Conservation (phyloP, 1,284 basidiomycete genomes). For the Tilletia setariae region DNA sequence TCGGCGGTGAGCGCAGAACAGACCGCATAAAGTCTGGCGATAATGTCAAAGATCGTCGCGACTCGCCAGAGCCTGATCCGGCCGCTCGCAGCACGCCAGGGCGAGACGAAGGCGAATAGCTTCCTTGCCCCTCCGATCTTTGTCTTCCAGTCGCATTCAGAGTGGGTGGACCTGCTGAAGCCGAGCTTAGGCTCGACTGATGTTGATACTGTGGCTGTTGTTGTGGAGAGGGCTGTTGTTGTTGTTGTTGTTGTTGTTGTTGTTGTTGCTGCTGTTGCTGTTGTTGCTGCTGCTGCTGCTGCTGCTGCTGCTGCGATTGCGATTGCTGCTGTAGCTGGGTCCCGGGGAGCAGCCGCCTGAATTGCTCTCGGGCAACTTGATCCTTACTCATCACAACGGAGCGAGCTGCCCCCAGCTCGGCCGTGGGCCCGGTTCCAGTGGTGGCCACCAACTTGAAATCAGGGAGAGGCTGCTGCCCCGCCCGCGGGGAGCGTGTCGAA, state of each 20-base stretch:
- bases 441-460: background rate
- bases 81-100: too few species aligned
- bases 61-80: background rate
- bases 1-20: too few species aligned
- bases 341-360: background rate
- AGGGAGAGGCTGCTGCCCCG: background rate
- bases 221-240: too few species aligned
- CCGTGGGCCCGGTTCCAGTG: background rate
- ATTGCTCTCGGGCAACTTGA: background rate
- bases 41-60: background rate
- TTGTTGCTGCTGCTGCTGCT: too few species aligned
- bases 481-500: background rate
- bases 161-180: too few species aligned
- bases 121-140: too few species aligned
- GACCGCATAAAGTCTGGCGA: background rate
- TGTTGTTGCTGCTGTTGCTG: too few species aligned
- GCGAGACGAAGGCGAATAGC: too few species aligned
- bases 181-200: too few species aligned
- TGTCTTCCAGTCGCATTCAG: too few species aligned
- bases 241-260: background rate
- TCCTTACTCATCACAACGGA: slow-evolving; percentile 7
- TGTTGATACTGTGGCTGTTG: too few species aligned
- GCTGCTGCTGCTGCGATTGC: background rate
- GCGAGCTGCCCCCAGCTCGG: background rate
- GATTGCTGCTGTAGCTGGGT: too few species aligned